A percentile compares a stretch with the other conserved stretches of the same genome.
Evolutionary conservation across 257 asterid genomes (phyloP).

Genomic region (Lantana camara): DNA sequence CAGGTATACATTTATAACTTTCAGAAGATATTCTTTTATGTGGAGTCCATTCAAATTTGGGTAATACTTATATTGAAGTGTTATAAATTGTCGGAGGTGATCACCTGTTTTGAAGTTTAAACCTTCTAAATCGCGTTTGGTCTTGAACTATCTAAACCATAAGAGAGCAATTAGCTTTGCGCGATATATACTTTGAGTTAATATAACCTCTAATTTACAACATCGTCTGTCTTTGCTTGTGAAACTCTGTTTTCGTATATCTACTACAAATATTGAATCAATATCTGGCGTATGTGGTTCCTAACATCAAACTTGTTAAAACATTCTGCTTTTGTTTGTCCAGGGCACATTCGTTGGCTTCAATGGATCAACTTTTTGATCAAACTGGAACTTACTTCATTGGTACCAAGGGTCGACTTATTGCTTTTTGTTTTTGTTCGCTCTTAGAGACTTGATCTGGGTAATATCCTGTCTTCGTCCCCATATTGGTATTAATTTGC

Average conservation of each 20-base stretch:
- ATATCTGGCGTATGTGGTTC: not conserved
- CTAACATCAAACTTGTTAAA: not conserved
- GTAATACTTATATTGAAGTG: too few relatives aligned
- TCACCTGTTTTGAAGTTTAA: too few relatives aligned
- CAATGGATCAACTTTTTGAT: slow-evolving; percentile 85
- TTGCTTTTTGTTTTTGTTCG: not conserved
- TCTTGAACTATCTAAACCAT: too few relatives aligned
- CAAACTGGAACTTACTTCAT: not conserved
- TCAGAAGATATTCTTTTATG: not conserved
- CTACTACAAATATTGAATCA: not conserved
- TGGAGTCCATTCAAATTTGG: not conserved
- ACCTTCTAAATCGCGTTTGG: too few relatives aligned
- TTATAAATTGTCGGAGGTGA: too few relatives aligned
- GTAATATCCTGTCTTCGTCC: not conserved
- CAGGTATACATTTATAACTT: slow-evolving; percentile 45
- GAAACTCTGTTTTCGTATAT: not conserved
- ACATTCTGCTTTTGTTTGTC: slow-evolving; percentile 22
- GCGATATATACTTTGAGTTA: not conserved
- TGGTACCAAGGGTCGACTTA: not conserved
- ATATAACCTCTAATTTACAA: not conserved
- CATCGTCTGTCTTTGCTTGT: not conserved
- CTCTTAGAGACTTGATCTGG: slow-evolving; percentile 1
- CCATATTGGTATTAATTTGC: too few relatives aligned
- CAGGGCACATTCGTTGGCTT: slow-evolving; percentile 82
- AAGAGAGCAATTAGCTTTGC: not conserved